Evolutionary conservation across 495 filamentous ascomycete genomes (phyloP).

Genomic region (Aspergillus incahuasiensis): DNA sequence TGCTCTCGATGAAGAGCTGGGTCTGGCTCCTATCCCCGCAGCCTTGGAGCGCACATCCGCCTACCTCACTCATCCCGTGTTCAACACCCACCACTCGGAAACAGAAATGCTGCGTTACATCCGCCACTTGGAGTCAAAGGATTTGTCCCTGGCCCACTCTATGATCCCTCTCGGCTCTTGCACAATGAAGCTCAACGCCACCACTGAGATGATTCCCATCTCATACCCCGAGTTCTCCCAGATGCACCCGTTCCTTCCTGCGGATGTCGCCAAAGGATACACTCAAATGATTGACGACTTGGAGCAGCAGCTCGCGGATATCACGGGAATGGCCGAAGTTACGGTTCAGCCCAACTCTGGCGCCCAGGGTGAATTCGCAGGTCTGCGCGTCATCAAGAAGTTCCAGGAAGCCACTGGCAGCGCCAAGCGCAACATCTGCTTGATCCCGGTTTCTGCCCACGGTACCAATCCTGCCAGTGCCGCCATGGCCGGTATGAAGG

Average conservation of each 20-base stretch:
- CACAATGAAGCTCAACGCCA: conserved; percentile 99
- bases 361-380: conserved; percentile 94
- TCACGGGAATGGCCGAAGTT: conserved; percentile 87
- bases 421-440: conserved; percentile 80
- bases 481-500: conserved; percentile 96
- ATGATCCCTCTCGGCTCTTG: conserved; percentile 99
- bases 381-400: conserved; percentile 86
- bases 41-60: conserved; percentile 64
- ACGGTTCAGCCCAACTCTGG: conserved; percentile 97
- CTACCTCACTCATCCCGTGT: conserved; percentile 89
- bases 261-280: conserved; percentile 64
- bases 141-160: conserved; percentile 90
- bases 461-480: conserved; percentile 97
- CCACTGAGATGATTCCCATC: conserved; percentile 87
- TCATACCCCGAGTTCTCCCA: conserved; percentile 81
- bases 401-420: conserved; percentile 65
- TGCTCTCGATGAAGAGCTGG: conserved; percentile 42
- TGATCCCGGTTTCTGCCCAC: conserved; percentile 95
- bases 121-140: conserved; percentile 89
- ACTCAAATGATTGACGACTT: conserved; percentile 63
- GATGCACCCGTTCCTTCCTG: conserved; percentile 78
- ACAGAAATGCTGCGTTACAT: conserved; percentile 96
- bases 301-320: conserved; percentile 70
- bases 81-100: conserved; percentile 96
- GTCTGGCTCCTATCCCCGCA: conserved; percentile 50